Conservation (phyloP, 129 eudicot genomes). For the Solidago caesia region DNA sequence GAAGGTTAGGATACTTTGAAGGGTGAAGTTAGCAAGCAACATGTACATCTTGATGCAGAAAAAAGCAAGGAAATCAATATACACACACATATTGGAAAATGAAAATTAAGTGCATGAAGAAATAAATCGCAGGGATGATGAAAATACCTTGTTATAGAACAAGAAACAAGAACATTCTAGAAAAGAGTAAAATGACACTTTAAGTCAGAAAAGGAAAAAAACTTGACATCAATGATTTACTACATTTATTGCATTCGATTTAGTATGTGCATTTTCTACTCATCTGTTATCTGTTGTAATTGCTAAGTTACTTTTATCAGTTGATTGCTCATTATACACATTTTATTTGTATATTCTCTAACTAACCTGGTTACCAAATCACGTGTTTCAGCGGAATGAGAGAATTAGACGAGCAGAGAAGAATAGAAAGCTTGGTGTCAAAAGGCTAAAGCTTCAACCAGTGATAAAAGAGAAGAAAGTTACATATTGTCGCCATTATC, state of each 20-base stretch:
- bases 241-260: neutral
- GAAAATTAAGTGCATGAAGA: neutral
- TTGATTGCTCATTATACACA: neutral
- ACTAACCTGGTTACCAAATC: neutral
- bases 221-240: conserved; percentile 9
- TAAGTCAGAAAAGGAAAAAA: neutral
- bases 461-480: conserved; percentile 56
- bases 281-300: neutral
- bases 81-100: neutral
- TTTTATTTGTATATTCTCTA: neutral
- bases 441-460: conserved; percentile 56
- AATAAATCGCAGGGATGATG: conserved; percentile 5
- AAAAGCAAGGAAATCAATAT: conserved; percentile 4
- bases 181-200: conserved; percentile 1
- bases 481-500: conserved; percentile 66
- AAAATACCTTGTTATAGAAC: neutral
- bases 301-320: neutral
- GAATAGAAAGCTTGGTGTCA: conserved; percentile 61
- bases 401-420: conserved; percentile 63
- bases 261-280: neutral
- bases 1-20: neutral
- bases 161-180: neutral
- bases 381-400: conserved; percentile 49
- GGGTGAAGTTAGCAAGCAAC: neutral
- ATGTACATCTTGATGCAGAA: neutral